Evolutionary conservation across 1,284 basidiomycete species (phyloP).

Genomic region (Ustilago sp.): DNA sequence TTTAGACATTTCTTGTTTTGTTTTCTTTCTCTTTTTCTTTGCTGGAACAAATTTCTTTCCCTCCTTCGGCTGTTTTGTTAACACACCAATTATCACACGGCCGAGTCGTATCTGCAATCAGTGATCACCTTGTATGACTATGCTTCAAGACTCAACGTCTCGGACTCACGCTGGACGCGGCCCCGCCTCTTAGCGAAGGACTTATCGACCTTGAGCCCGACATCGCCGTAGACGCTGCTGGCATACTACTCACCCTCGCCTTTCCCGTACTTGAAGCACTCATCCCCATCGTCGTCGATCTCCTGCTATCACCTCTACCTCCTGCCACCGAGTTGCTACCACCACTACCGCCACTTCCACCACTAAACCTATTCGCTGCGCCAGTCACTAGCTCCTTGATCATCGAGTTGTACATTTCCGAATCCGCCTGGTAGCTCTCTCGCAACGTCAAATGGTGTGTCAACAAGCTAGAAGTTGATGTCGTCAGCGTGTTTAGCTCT

Average conservation of each 20-base stretch:
- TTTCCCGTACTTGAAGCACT: conserved; percentile 21
- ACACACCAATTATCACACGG: not conserved
- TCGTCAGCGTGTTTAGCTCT: conserved; percentile 58
- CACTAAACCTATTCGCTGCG: conserved; percentile 52
- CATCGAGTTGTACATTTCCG: conserved; percentile 67
- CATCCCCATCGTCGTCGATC: conserved; percentile 36
- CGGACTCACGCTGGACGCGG: conserved; percentile 17
- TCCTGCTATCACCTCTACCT: conserved; percentile 24
- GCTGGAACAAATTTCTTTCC: conserved; percentile 7
- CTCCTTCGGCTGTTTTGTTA: not conserved
- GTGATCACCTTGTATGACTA: not conserved
- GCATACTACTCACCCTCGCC: conserved; percentile 28
- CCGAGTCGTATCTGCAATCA: not conserved
- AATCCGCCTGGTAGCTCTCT: conserved; percentile 62
- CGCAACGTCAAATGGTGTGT: conserved; percentile 65
- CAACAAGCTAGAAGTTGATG: conserved; percentile 55
- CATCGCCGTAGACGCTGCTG: conserved; percentile 27
- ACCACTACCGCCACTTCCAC: conserved; percentile 15
- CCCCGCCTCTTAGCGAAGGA: conserved; percentile 33
- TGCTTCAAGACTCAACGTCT: conserved; percentile 9
- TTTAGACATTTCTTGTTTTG: not conserved
- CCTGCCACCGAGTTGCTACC: conserved; percentile 23
- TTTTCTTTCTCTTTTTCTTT: conserved; percentile 3
- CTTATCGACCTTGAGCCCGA: conserved; percentile 29
- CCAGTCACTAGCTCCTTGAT: conserved; percentile 67